phyloP scores from a whole-genome alignment of 805 yeast species.

The Metschnikowia kofuensis region DNA sequence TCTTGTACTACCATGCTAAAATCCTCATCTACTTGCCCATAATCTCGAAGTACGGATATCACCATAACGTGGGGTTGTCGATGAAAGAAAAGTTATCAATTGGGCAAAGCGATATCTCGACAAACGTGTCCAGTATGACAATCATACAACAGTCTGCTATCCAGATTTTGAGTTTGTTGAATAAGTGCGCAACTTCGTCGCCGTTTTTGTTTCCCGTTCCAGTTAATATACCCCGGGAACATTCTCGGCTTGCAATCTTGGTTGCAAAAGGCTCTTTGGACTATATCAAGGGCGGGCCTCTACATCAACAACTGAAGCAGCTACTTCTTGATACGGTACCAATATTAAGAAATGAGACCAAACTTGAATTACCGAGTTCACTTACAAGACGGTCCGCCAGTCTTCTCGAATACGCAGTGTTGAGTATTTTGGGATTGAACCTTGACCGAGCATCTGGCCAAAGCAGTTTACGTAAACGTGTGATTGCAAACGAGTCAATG shows the following conservation, averaged over 20 bases:
- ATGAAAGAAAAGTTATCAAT: constrained; percentile 32
- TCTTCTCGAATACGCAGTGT: constrained; percentile 56
- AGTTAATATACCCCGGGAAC: constrained; percentile 57
- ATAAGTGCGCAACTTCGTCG: constrained; percentile 35
- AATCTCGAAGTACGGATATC: constrained; percentile 39
- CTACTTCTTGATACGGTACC: constrained; percentile 50
- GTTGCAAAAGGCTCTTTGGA: constrained; percentile 78
- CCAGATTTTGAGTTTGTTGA: constrained; percentile 54
- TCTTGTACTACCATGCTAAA: constrained; percentile 42
- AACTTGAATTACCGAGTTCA: constrained; percentile 48
- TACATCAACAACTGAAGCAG: constrained; percentile 65
- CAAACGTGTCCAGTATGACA: constrained; percentile 52
- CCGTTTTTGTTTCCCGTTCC: constrained; percentile 61
- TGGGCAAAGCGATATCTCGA: constrained; percentile 34
- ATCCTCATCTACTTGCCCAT: constrained; percentile 42
- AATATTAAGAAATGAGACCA: constrained; percentile 50
- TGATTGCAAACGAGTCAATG: constrained; percentile 8
- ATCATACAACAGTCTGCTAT: constrained; percentile 67
- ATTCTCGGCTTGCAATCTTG: constrained; percentile 58
- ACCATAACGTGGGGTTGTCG: constrained; percentile 41
- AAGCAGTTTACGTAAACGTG: constrained; percentile 5
- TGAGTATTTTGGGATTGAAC: constrained; percentile 58
- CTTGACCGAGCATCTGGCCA: constrained; percentile 18
- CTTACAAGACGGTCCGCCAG: constrained; percentile 55
- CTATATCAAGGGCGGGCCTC: constrained; percentile 77